Base-by-base conservation (phyloP, 768 basidiomycete species). In the Pleurotus pulmonarius region DNA sequence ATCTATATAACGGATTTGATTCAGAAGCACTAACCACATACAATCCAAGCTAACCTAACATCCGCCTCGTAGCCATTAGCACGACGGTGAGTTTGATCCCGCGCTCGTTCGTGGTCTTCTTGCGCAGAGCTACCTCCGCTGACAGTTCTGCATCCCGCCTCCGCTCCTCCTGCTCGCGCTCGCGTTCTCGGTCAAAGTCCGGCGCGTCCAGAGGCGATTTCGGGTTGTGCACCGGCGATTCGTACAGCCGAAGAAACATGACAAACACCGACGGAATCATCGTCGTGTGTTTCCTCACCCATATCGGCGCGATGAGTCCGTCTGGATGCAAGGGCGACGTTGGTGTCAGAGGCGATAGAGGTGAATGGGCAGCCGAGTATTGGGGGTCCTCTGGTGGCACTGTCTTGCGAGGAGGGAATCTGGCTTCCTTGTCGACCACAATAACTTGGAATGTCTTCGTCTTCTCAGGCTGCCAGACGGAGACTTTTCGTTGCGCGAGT, bases 21-120 rank as follows among this genome's bases (percentile, higher is more conserved):
- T 44, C 41, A 48, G 56, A 34, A 25, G 8, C 8, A 5, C 22
- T 44, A 55, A 41, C 3, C 12, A 15, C 41, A 12, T 39, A 11
- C 12, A 38, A 13, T 40, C 13, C 43, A 26, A 22, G 74, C 83
- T 55, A 59, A 94, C 94, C 93, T 59, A 99, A 76, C 80, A 96
- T 83, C 49, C 79, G 82, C 57, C 94, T 78, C 60, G 85, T 92
- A n/a, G 94, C 92, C 71, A 98, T 80, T 22, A 98, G 77, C 3
- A 98, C 94, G 9, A 95, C 92, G 0, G 96, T 97, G 41, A 99
- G 78, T 72, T 98, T 98, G 62, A 98, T 90, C 4, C 88, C 88
- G 57, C 94, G 80, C 62, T 98, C 96, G 58, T 80, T 85, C 12
- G 88, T 86, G 39, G 74, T 74, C 67, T 87, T 89, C 74, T 96